Conservation (phyloP, 169 alveolate species). For the Eimeria acervulina region DNA sequence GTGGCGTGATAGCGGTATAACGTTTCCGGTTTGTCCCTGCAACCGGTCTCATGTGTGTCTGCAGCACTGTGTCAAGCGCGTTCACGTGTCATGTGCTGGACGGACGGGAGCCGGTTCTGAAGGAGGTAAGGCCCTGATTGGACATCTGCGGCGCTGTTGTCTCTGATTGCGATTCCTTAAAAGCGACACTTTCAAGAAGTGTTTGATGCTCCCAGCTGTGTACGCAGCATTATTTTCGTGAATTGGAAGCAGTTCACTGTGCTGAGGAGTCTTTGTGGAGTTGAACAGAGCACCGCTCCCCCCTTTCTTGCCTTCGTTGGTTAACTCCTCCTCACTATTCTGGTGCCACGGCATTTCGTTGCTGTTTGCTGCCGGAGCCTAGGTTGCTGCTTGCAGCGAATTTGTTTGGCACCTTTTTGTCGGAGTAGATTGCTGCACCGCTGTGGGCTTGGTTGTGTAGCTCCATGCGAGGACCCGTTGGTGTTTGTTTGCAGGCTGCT, state of each 20-base stretch:
- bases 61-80: slow-evolving; percentile 43
- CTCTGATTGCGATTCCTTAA: no score
- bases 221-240: no score
- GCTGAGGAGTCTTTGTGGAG: no score
- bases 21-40: neutral
- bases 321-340: no score
- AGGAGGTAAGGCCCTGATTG: slow-evolving; percentile 58
- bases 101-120: slow-evolving; percentile 61
- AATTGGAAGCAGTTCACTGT: no score
- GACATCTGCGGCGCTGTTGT: neutral
- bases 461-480: neutral
- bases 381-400: no score
- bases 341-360: no score
- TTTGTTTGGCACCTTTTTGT: neutral
- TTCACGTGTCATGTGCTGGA: slow-evolving; percentile 67
- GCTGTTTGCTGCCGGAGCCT: no score
- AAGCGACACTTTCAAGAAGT: no score
- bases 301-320: no score
- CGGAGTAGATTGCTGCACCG: neutral
- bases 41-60: neutral
- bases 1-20: neutral
- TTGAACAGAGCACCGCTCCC: no score
- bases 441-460: neutral
- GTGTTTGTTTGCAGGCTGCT: slow-evolving; percentile 76
- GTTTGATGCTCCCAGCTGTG: no score